Conservation (phyloP, 2,329 filamentous ascomycete genomes). For the Penicillium sp. region DNA sequence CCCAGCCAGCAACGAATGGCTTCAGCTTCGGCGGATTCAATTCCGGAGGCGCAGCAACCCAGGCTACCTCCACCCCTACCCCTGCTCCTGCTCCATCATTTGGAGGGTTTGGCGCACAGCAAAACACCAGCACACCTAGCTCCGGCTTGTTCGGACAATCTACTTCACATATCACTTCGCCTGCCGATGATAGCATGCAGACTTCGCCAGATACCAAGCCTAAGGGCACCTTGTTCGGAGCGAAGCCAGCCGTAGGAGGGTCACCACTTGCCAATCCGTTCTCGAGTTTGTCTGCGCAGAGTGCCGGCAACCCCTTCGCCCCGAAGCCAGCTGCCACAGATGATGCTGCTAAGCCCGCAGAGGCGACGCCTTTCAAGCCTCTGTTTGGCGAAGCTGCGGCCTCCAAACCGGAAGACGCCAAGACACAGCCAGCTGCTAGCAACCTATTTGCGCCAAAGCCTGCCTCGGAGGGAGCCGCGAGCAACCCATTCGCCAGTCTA, state of each 20-base stretch:
- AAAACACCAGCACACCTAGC: conserved; percentile 6
- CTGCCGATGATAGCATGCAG: conserved; percentile 26
- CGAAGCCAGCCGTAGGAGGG: conserved; percentile 5
- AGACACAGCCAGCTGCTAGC: background rate
- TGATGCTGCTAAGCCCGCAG: conserved; percentile 5
- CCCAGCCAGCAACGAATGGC: conserved; percentile 8
- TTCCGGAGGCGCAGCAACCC: conserved; percentile 3
- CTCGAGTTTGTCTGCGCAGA: conserved; percentile 11
- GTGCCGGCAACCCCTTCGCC: conserved; percentile 6
- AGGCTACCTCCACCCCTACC: background rate
- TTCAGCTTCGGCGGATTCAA: conserved; percentile 11
- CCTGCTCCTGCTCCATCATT: conserved; percentile 8
- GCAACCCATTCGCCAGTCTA: conserved; percentile 10
- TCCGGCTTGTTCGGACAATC: conserved; percentile 18
- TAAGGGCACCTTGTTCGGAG: conserved; percentile 10
- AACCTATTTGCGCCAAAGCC: conserved; percentile 6
- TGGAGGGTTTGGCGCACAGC: conserved; percentile 15
- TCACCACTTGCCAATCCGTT: conserved; percentile 10
- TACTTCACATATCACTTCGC: conserved; percentile 5
- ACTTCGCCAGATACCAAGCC: conserved; percentile 25
- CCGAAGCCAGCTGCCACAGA: conserved; percentile 3
- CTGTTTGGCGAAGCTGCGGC: conserved; percentile 10
- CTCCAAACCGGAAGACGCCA: conserved; percentile 1
- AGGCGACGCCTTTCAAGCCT: conserved; percentile 8
- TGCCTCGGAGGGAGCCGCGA: background rate